A percentile compares a stretch with the other conserved stretches of the same genome.
phyloP scores from a whole-genome alignment of 441 rosid species.

The Geranium incanum region DNA sequence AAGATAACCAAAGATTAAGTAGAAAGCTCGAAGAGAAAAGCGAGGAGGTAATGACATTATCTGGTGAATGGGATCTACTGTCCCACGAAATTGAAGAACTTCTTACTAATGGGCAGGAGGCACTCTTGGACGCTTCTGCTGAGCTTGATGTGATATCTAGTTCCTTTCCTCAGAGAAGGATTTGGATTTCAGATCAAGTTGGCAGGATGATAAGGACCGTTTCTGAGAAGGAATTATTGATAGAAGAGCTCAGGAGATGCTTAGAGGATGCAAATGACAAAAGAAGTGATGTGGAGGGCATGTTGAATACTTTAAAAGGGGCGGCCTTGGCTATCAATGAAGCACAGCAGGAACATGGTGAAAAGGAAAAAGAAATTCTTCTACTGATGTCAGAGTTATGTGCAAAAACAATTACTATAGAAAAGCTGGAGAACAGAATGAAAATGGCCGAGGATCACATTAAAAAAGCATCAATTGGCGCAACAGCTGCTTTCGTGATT shows the following conservation, averaged over 20 bases:
- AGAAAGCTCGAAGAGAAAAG: slow-evolving; percentile 32
- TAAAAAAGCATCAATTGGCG: slow-evolving; percentile 48
- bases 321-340: slow-evolving; percentile 80
- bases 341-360: slow-evolving; percentile 76
- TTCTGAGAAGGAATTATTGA: slow-evolving; percentile 64
- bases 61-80: slow-evolving; percentile 74
- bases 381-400: slow-evolving; percentile 49
- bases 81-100: slow-evolving; percentile 70
- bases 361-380: slow-evolving; percentile 60
- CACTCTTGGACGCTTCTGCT: slow-evolving; percentile 59
- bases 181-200: slow-evolving; percentile 88
- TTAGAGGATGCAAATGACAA: slow-evolving; percentile 77
- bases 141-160: slow-evolving; percentile 65
- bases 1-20: slow-evolving; percentile 51
- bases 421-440: slow-evolving; percentile 51
- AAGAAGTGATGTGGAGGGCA: slow-evolving; percentile 64
- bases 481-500: slow-evolving; percentile 77
- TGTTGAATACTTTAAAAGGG: slow-evolving; percentile 81
- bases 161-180: slow-evolving; percentile 69
- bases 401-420: slow-evolving; percentile 38
- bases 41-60: slow-evolving; percentile 39
- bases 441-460: slow-evolving; percentile 46
- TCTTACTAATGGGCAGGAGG: slow-evolving; percentile 64
- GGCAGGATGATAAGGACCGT: slow-evolving; percentile 54
- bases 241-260: slow-evolving; percentile 75